Conservation (phyloP, 163 green algal species). For the Volvox carteri region DNA sequence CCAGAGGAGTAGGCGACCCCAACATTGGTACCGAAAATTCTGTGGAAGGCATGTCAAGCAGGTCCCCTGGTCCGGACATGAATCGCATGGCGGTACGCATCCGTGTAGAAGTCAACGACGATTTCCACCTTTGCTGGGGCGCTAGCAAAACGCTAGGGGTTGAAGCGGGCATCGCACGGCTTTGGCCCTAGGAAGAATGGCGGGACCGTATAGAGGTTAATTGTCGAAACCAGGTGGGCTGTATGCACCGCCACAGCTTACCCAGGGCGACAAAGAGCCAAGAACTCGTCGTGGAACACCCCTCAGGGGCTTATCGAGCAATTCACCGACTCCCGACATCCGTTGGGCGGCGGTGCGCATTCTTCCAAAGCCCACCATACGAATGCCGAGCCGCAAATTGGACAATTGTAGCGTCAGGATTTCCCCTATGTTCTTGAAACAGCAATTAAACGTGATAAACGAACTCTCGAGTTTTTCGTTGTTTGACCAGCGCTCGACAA, state of each 20-base stretch:
- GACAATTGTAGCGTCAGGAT: not conserved
- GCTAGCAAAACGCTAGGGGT: not conserved
- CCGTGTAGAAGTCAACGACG: not conserved
- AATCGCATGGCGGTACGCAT: not conserved
- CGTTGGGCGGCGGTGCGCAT: conserved; percentile 1
- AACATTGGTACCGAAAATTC: not conserved
- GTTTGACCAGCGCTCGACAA: no score
- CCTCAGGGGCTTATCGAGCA: not conserved
- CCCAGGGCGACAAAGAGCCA: not conserved
- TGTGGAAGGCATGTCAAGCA: not conserved
- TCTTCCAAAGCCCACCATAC: not conserved
- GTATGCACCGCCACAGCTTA: not conserved
- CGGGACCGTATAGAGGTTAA: not conserved
- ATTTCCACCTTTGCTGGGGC: conserved; percentile 2
- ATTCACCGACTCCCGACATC: not conserved
- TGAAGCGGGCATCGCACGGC: not conserved
- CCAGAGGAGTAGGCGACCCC: not conserved
- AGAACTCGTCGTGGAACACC: not conserved
- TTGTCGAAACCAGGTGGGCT: not conserved
- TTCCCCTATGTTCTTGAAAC: no score
- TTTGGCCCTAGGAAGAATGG: not conserved
- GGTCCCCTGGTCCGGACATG: not conserved
- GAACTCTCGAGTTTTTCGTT: no score
- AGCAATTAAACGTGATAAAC: no score
- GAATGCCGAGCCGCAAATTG: not conserved